These are phyloP conservation scores for Fusarium pilosicola DNA, from an alignment of 2,329 filamentous ascomycete genomes.

Conservation along the genomic window DNA sequence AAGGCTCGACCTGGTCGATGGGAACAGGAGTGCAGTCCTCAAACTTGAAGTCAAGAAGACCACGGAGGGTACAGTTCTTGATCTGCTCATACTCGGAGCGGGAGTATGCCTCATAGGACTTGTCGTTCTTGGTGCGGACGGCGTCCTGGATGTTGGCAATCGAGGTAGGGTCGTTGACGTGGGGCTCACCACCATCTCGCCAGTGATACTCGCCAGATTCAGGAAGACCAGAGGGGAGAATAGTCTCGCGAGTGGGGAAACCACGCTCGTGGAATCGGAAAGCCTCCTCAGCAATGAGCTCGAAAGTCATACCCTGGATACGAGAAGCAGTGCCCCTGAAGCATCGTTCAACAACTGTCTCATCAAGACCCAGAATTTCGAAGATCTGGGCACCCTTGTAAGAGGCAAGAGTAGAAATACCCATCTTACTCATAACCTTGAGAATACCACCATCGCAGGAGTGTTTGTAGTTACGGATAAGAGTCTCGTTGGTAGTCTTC, in stretches of 20 bases:
- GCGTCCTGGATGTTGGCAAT: slow-evolving; percentile 98
- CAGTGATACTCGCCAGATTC: slow-evolving; percentile 98
- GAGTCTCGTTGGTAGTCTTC: slow-evolving; percentile 80
- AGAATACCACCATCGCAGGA: slow-evolving; percentile 96
- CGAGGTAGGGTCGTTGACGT: slow-evolving; percentile 93
- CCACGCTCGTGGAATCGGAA: slow-evolving; percentile 96
- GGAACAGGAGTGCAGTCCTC: slow-evolving; percentile 86
- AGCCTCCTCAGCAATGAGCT: slow-evolving; percentile 91
- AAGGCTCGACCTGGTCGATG: slow-evolving; percentile 96
- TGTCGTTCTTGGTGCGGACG: slow-evolving; percentile 96
- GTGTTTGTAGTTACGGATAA: slow-evolving; percentile 96
- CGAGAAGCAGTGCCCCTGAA: slow-evolving; percentile 94
- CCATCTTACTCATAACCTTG: slow-evolving; percentile 99
- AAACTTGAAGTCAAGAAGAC: slow-evolving; percentile 95
- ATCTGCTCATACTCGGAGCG: slow-evolving; percentile 94
- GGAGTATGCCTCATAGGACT: slow-evolving; percentile 97
- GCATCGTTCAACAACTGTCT: slow-evolving; percentile 90
- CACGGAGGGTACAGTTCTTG: slow-evolving; percentile 94
- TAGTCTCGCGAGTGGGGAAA: slow-evolving; percentile 82
- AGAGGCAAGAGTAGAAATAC: slow-evolving; percentile 93
- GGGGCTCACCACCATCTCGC: slow-evolving; percentile 94
- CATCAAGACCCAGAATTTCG: slow-evolving; percentile 92
- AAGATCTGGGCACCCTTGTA: slow-evolving; percentile 99
- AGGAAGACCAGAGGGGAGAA: slow-evolving; percentile 80
- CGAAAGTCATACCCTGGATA: slow-evolving; percentile 93